phyloP scores from a whole-genome alignment of 2,329 filamentous ascomycete genomes.

The Hirsutella thompsonii region DNA sequence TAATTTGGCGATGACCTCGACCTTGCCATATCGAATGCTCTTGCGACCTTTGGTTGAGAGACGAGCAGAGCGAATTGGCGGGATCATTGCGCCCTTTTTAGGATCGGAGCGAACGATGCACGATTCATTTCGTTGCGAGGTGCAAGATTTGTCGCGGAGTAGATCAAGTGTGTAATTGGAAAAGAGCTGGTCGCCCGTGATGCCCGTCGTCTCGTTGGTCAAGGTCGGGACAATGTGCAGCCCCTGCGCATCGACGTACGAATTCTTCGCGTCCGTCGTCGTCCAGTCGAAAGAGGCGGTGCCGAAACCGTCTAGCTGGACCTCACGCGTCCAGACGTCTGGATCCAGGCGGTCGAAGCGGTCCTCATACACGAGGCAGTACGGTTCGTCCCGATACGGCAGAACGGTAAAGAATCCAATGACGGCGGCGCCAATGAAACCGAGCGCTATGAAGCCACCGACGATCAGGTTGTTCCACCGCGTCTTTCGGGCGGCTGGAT shows the following conservation, averaged over 20 bases:
- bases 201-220: slow-evolving; percentile 25
- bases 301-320: slow-evolving; percentile 29
- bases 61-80: slow-evolving; percentile 34
- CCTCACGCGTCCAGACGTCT: slow-evolving; percentile 34
- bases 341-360: slow-evolving; percentile 31
- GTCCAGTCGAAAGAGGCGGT: slow-evolving; percentile 43
- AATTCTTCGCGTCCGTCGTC: slow-evolving; percentile 31
- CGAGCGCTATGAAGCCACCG: slow-evolving; percentile 16
- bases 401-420: slow-evolving; percentile 18
- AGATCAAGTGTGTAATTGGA: slow-evolving; percentile 31
- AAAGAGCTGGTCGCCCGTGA: slow-evolving; percentile 23
- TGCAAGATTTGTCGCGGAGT: slow-evolving; percentile 26
- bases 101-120: slow-evolving; percentile 29
- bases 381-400: slow-evolving; percentile 16
- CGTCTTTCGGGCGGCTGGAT: slow-evolving; percentile 18
- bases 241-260: slow-evolving; percentile 32
- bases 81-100: slow-evolving; percentile 30
- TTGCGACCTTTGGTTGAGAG: slow-evolving; percentile 22
- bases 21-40: slow-evolving; percentile 14
- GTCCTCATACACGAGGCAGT: slow-evolving; percentile 38
- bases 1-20: slow-evolving; percentile 40
- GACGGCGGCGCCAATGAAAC: slow-evolving; percentile 18
- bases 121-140: slow-evolving; percentile 16
- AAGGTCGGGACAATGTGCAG: slow-evolving; percentile 42
- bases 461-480: slow-evolving; percentile 23